Evolutionary conservation across 345 rosid genomes (phyloP).

Genomic region (Trapa bicornis): DNA sequence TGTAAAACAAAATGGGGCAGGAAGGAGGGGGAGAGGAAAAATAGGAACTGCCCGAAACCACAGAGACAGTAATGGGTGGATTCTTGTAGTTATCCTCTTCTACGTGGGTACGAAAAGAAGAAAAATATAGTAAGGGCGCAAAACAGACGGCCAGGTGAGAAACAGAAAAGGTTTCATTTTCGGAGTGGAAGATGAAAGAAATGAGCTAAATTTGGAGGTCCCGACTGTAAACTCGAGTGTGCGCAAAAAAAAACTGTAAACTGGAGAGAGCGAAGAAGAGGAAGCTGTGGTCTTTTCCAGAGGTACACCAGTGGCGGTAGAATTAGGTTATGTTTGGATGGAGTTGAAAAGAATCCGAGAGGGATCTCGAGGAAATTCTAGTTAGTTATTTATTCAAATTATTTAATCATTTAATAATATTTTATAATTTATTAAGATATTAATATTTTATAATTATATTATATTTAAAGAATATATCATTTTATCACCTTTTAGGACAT

Average conservation of each 20-base stretch:
- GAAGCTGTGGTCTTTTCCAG: neutral
- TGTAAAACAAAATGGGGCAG: neutral
- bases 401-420: no score
- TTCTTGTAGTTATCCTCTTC: neutral
- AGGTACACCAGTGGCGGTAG: neutral
- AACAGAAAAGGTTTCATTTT: neutral
- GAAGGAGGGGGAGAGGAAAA: neutral
- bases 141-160: neutral
- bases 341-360: no score
- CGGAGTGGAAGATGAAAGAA: neutral
- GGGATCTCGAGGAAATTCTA: no score
- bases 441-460: no score
- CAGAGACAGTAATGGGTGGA: neutral
- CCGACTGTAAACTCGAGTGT: neutral
- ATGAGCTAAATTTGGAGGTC: constrained; percentile 5
- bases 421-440: no score
- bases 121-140: neutral
- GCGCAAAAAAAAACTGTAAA: neutral
- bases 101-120: neutral
- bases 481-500: no score
- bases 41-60: neutral
- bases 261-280: neutral
- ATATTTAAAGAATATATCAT: no score
- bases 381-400: no score
- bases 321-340: neutral